A percentile compares a stretch with the other conserved stretches of the same genome.
Conservation (phyloP, 306 rosid genomes). For the Quercus cerris region DNA sequence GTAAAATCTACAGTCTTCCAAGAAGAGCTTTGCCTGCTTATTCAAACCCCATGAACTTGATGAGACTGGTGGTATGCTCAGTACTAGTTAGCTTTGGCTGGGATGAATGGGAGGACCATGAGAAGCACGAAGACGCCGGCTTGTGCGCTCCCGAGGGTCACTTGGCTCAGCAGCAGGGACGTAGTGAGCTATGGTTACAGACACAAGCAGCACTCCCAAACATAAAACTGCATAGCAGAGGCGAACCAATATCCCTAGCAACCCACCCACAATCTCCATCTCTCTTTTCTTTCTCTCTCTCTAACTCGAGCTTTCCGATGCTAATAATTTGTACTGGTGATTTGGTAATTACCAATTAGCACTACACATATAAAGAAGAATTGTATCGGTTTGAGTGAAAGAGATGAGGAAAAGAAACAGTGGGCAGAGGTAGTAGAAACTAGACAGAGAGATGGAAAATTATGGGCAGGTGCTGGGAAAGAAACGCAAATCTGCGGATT, state of each 20-base stretch:
- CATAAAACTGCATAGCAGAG: constrained; percentile 44
- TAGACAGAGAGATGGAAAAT: not conserved
- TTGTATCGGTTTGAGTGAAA: not conserved
- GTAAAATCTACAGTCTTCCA: no score
- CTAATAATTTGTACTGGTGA: not conserved
- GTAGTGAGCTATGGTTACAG: constrained; percentile 24
- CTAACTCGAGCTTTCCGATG: not conserved
- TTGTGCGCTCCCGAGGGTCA: constrained; percentile 3
- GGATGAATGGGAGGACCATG: constrained; percentile 14
- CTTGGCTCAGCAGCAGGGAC: not conserved
- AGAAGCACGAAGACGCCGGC: constrained; percentile 16
- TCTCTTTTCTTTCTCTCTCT: not conserved
- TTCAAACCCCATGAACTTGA: no score
- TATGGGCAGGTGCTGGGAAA: not conserved
- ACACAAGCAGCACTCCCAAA: constrained; percentile 34
- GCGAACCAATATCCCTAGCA: constrained; percentile 24
- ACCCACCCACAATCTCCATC: constrained; percentile 2
- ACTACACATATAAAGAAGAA: not conserved
- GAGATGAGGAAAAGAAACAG: not conserved
- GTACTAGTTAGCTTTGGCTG: not conserved
- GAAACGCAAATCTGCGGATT: constrained; percentile 9
- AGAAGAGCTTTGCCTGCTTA: no score
- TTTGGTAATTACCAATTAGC: not conserved
- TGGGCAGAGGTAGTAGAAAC: not conserved
- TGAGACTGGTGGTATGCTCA: not conserved